Conservation (phyloP, 2,329 filamentous ascomycete genomes). For the Pseudogymnoascus sp. region DNA sequence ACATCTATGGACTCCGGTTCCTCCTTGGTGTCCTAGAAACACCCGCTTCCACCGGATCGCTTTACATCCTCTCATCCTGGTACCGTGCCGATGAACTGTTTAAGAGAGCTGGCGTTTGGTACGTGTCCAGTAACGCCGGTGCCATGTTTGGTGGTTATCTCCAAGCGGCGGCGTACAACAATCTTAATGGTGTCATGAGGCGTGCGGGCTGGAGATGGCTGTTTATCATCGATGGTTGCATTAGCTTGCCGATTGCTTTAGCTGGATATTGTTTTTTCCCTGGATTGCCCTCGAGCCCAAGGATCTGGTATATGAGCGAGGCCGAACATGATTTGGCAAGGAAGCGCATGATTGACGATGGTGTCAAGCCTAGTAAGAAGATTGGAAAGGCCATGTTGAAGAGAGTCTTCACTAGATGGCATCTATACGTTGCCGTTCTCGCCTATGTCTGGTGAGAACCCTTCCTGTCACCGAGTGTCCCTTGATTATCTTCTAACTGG, state of each 20-base stretch:
- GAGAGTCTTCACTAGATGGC: conserved; percentile 25
- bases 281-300: conserved; percentile 18
- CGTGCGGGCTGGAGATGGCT: conserved; percentile 25
- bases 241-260: conserved; percentile 24
- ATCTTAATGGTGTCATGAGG: conserved; percentile 20
- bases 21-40: conserved; percentile 7
- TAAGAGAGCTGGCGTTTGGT: conserved; percentile 2
- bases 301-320: conserved; percentile 18
- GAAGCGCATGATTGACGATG: conserved; percentile 17
- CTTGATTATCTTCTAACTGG: not conserved
- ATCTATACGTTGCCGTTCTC: conserved; percentile 23
- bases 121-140: not conserved
- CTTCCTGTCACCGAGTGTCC: not conserved
- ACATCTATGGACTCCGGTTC: conserved; percentile 9
- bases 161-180: conserved; percentile 22
- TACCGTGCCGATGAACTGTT: not conserved
- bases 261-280: conserved; percentile 20
- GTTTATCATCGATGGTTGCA: conserved; percentile 24
- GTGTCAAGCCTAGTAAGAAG: conserved; percentile 12
- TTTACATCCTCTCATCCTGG: conserved; percentile 12
- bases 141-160: conserved; percentile 11
- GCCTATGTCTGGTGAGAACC: conserved; percentile 20
- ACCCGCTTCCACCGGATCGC: not conserved
- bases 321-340: conserved; percentile 18
- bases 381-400: conserved; percentile 20